Base-by-base conservation (phyloP, 768 basidiomycete species). In the Polyporus arcularius region DNA sequence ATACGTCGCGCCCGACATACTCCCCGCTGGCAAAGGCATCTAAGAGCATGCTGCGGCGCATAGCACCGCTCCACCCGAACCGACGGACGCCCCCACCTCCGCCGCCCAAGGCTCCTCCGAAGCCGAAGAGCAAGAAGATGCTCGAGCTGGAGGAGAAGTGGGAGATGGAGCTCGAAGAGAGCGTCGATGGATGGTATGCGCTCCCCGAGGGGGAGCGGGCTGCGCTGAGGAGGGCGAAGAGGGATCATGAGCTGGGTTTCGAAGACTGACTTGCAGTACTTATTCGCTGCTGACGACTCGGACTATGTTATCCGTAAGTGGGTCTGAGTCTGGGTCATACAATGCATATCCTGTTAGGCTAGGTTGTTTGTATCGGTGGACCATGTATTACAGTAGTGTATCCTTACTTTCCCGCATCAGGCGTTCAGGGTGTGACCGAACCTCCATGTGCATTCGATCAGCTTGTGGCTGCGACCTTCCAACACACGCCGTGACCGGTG, bases 41-140 rank as follows among this genome's bases (percentile, higher is more conserved):
- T 9, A 81, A 84, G 40, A 80, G 78, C 43, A 70, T 82, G 51
- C 79, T 93, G 38, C 83, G 85, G 1, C 79, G 77, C 35, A 92
- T 93, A 60, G 90, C 89, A 11, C 89, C 90, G 3, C 77, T 93
- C 28, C 90, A 92, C 66, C 83, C 85, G 9, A 88, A 89, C 70
- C 78, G 89, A 50, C 81, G 83, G 14, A 84, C 88, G 1, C 90
- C 90, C 0, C 90, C 90, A 0, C 90, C 88, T 0, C 87, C 88
- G 0, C 80, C 78, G 2, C 90, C 90, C 0, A 83, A 85, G 4
- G 85, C 85, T 0, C 88, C 89, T 4, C 85, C 86, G 47, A 83
- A 80, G 63, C 89, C 86, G 75, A 92, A 92, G 78, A 86, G 84
- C 53, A 91, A 91, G 78, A 92, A 92, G 71, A 84, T 90, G 73